Conservation (phyloP, 768 basidiomycete genomes). For the Botryobasidium botryosum region DNA sequence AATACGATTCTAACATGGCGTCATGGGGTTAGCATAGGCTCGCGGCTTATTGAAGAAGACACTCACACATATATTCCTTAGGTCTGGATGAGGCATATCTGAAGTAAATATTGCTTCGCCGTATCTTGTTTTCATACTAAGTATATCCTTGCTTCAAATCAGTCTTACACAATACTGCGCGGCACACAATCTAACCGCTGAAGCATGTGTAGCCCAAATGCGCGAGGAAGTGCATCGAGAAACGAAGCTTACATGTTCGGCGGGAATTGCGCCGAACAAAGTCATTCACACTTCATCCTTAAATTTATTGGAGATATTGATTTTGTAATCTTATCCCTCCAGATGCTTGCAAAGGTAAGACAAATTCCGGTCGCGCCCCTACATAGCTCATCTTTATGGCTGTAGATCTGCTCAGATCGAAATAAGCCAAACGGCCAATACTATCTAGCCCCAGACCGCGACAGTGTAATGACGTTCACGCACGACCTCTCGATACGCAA, state of each 20-base stretch:
- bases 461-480: constrained; percentile 61
- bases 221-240: constrained; percentile 52
- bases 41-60: too few species aligned
- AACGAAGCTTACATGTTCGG: constrained; percentile 80
- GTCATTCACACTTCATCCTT: too few species aligned
- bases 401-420: constrained; percentile 80
- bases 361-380: constrained; percentile 7
- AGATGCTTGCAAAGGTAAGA: constrained; percentile 84
- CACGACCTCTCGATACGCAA: constrained; percentile 66
- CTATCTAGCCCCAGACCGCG: constrained; percentile 44
- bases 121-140: neutral
- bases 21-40: too few species aligned
- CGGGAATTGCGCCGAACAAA: constrained; percentile 91
- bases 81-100: constrained; percentile 86
- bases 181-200: constrained; percentile 43
- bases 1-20: constrained; percentile 62
- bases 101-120: constrained; percentile 39
- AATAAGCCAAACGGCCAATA: constrained; percentile 95
- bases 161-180: constrained; percentile 76
- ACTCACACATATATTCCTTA: too few species aligned
- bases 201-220: constrained; percentile 65
- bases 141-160: constrained; percentile 7
- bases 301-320: too few species aligned
- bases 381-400: constrained; percentile 11
- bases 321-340: too few species aligned